Evolutionary conservation across 331 rosid species (phyloP).

Genomic region (Pyracantha coccinea): DNA sequence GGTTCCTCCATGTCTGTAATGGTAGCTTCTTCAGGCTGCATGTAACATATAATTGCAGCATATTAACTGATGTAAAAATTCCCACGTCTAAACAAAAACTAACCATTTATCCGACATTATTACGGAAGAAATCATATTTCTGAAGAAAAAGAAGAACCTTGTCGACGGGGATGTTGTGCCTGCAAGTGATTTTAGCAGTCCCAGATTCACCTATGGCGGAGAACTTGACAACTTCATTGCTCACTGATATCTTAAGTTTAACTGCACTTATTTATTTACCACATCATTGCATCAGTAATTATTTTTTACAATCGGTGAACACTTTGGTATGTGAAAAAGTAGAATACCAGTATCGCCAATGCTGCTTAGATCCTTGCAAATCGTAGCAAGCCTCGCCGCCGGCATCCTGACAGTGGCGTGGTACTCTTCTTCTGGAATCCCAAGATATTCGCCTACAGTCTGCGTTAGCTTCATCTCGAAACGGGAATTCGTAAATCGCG

Average conservation of each 20-base stretch:
- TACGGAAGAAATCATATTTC: background rate
- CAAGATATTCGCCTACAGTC: background rate
- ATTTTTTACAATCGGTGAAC: too few relatives aligned
- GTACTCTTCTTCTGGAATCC: background rate
- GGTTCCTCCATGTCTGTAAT: constrained; percentile 51
- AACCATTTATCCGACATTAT: background rate
- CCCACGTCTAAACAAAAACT: background rate
- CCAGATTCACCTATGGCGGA: background rate
- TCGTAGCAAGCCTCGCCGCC: background rate
- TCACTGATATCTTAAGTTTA: background rate
- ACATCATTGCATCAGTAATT: too few relatives aligned
- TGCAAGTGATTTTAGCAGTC: background rate
- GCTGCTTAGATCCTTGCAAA: background rate
- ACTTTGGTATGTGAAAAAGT: too few relatives aligned
- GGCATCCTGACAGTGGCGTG: background rate
- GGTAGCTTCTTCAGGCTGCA: constrained; percentile 52
- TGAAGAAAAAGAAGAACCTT: background rate
- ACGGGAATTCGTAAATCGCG: background rate
- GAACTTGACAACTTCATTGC: background rate
- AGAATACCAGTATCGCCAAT: too few relatives aligned
- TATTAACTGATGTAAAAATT: background rate
- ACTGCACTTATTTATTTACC: too few relatives aligned
- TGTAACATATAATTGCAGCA: background rate
- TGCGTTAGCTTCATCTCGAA: background rate
- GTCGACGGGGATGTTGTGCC: background rate